These are phyloP conservation scores for Amphicarpaea edgeworthii DNA, from an alignment of 306 rosid species.

Conservation along the genomic window DNA sequence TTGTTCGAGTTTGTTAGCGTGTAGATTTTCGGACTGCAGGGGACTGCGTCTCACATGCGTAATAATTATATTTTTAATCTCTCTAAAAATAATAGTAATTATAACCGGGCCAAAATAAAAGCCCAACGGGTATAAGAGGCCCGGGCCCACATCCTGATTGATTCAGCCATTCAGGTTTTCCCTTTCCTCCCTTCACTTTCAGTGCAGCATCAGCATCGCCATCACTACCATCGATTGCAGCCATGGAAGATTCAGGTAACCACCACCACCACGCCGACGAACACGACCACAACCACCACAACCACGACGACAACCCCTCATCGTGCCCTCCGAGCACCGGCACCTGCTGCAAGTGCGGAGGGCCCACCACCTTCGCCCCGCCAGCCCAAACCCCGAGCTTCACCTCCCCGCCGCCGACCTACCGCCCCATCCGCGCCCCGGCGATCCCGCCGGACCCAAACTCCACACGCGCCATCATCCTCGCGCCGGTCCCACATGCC, in stretches of 20 bases:
- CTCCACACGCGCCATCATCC: conserved; percentile 77
- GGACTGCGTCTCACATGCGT: background rate
- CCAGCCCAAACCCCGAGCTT: conserved; percentile 59
- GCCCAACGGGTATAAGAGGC: background rate
- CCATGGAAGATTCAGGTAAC: background rate
- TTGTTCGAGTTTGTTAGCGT: background rate
- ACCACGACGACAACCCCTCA: conserved; percentile 37
- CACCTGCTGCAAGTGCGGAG: conserved; percentile 86
- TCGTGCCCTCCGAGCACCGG: conserved; percentile 47
- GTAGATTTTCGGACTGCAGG: background rate
- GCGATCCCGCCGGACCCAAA: conserved; percentile 75
- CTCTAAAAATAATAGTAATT: too few relatives aligned
- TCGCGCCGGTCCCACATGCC: conserved; percentile 85
- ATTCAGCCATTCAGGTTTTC: background rate
- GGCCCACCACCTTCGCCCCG: conserved; percentile 63
- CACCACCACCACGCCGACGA: conserved; percentile 33
- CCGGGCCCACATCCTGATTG: background rate
- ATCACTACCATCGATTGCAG: background rate
- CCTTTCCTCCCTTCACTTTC: background rate
- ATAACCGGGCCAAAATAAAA: too few relatives aligned
- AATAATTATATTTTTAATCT: too few relatives aligned
- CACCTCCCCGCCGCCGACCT: conserved; percentile 73
- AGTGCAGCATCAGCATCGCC: background rate
- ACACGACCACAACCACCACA: conserved; percentile 13
- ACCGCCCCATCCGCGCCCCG: conserved; percentile 93